Evolutionary conservation across 371 early-diverging fungal genomes (phyloP).

Genomic region (Coelomomyces lativittatus): DNA sequence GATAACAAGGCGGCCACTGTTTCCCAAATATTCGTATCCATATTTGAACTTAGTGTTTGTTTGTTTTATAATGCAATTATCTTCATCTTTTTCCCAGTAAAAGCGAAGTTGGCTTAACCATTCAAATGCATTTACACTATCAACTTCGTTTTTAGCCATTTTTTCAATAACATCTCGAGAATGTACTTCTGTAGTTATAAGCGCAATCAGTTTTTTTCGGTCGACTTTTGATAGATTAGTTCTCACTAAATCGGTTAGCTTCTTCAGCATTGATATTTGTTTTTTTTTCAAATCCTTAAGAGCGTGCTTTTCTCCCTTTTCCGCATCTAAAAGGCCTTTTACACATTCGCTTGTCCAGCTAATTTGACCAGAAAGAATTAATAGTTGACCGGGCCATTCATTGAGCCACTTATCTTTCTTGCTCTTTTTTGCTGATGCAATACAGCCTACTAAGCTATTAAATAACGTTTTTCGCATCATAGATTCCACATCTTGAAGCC

Average conservation of each 20-base stretch:
- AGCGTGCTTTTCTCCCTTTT: constrained; percentile 25
- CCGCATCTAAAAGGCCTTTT: constrained; percentile 17
- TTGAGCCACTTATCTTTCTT: constrained; percentile 38
- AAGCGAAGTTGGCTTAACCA: constrained; percentile 35
- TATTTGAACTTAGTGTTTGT: constrained; percentile 27
- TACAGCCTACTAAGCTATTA: constrained; percentile 13
- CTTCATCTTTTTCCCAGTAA: constrained; percentile 31
- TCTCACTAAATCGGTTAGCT: constrained; percentile 22
- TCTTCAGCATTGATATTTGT: constrained; percentile 26
- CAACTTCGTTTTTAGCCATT: constrained; percentile 19
- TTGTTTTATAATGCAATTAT: constrained; percentile 26
- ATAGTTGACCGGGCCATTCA: constrained; percentile 32
- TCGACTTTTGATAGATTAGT: constrained; percentile 22
- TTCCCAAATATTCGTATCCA: constrained; percentile 22
- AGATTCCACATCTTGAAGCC: constrained; percentile 22
- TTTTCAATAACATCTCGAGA: constrained; percentile 31
- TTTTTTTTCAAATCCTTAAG: constrained; percentile 24
- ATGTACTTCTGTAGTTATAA: constrained; percentile 35
- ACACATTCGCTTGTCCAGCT: constrained; percentile 31
- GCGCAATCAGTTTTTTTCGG: constrained; percentile 23
- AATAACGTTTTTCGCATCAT: constrained; percentile 21
- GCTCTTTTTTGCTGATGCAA: constrained; percentile 17
- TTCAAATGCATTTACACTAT: constrained; percentile 20
- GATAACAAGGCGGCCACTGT: constrained; percentile 28
- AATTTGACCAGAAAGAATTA: constrained; percentile 26